Percentiles rank a stretch among this genome's conserved stretches.
These are phyloP conservation scores for Citeromyces nyonsensis DNA, from an alignment of 805 yeast genomes.

Conservation along the genomic window DNA sequence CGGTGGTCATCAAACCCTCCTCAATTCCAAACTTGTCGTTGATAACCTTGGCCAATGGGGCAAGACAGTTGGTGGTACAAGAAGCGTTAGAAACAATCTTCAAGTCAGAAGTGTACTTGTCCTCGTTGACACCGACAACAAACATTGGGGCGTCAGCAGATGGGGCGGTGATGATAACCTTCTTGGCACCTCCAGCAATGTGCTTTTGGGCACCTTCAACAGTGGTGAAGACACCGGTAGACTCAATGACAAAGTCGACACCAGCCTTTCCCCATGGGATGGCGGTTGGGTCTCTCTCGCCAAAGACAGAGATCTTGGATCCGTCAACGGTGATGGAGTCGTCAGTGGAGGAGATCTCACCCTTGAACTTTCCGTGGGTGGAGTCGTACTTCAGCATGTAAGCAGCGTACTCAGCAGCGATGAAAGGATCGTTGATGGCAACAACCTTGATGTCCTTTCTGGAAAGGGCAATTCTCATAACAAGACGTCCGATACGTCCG, in stretches of 20 bases:
- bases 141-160: constrained; percentile 92
- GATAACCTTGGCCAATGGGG: constrained; percentile 85
- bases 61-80: constrained; percentile 92
- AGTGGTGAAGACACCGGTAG: constrained; percentile 90
- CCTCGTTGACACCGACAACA: constrained; percentile 82
- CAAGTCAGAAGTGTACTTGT: constrained; percentile 61
- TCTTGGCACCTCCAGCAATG: constrained; percentile 85
- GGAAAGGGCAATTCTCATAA: constrained; percentile 62
- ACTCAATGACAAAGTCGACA: constrained; percentile 80
- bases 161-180: constrained; percentile 90
- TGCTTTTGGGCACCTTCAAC: constrained; percentile 72
- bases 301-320: constrained; percentile 46
- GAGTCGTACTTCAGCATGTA: constrained; percentile 94
- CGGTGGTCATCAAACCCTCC: constrained; percentile 92
- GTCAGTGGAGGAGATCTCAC: constrained; percentile 48
- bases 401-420: constrained; percentile 80
- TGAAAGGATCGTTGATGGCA: constrained; percentile 87
- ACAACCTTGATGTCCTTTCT: constrained; percentile 70
- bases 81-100: constrained; percentile 83
- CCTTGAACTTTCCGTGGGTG: constrained; percentile 77
- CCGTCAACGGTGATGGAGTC: constrained; percentile 55
- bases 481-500: constrained; percentile 91
- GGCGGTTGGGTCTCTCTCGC: constrained; percentile 72
- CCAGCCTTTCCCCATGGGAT: constrained; percentile 82
- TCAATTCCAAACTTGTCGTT: constrained; percentile 78